Base-by-base conservation (phyloP, 1,284 basidiomycete genomes). In the Mycosarcoma mackinlayi region DNA sequence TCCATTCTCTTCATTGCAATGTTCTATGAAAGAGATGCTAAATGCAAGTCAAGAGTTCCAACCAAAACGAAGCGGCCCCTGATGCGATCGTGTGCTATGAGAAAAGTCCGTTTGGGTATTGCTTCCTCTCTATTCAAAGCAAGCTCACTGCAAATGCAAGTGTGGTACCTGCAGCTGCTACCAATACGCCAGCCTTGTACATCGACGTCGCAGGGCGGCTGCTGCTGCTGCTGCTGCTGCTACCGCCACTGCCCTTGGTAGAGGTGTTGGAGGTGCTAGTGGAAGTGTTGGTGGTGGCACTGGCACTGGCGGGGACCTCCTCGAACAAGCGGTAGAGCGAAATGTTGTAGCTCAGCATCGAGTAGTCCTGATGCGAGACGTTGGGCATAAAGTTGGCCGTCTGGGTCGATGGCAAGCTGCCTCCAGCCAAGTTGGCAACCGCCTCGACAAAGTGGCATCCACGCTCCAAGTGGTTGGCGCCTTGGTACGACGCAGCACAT, bases 281-380 rank as follows among this genome's bases (percentile, higher is more conserved):
- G 16, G 24, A 25, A 2, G 37, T 27, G 11, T 30, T 46, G 31
- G 40, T 33, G n/a, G 10, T 48, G 9, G 35, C 14, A 19, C 23
- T 41, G 31, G 61, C 55, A 11, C 46, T 58, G 28, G 48, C 34
- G n/a, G 52, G 59, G 9, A 48, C 16, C 40, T 75, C 60, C 37
- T 65, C 53, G 30, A 80, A 80, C 25, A 80, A 35, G n/a, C 57
- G 51, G 14, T 71, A 61, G n/a, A 80, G 51, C 39, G 65, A 64
- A 33, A 51, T 55, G 51, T 66, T 72, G 47, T 61, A 62, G 5
- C 59, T 58, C 28, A 80, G 38, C 78, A 80, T 80, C 24, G 77
- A 49, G 42, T 79, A 81, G 55, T 81, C 79, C 39, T 66, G 62
- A 51, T 81, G 80, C 19, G 74, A 70, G 8, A 73, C 70, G 34